Evolutionary conservation across 768 basidiomycete genomes (phyloP), one percentile per base, ranked within the genome.

Genomic region (Agaricus sinodeliciosus): DNA sequence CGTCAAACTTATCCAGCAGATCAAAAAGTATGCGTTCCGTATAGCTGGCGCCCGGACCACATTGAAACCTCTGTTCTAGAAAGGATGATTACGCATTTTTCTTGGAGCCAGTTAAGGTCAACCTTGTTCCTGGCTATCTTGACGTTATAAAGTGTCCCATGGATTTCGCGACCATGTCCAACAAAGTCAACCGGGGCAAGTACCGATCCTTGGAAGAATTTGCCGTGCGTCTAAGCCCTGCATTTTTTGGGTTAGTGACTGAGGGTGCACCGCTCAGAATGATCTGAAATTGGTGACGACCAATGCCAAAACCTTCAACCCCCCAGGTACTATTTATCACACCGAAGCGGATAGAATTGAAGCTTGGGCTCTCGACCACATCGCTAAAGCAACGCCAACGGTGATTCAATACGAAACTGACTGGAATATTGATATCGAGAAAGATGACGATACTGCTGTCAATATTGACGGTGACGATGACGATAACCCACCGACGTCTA

Each of bases 41-140:
- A 57, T 34, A 27, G 9, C 37, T 44, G 19, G 22, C 2, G 34
- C 37, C 37, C 13, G 7, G 28, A 40, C 13, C 34, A 35, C n/a
- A 48, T 26, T 45, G 28, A 44, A 58, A 54, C 49, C 27, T 52
- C 55, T 36, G 18, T 41, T 22, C 22, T 58, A 90, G 89, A 72
- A 90, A 85, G 65, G 89, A 90, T 63, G 86, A 88, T 67, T 91
- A 91, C 72, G 87, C 85, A 1, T 90, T 90, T 67, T 91, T 91
- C 64, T 65, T 90, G 51, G 61, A 67, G 35, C 87, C 87, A 1
- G 89, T 91, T 5, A 75, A 89, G 63, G 64, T 67, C 0, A 64
- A 69, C 1, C 74, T 78, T 57, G 82, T 88, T 0, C 76, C 82
- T 9, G 81, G 81, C 1, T 86, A 86, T 58, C 52, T 71, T 11